phyloP scores from a whole-genome alignment of 1,139 yeast species.

The Saccharomyces hybrid region DNA sequence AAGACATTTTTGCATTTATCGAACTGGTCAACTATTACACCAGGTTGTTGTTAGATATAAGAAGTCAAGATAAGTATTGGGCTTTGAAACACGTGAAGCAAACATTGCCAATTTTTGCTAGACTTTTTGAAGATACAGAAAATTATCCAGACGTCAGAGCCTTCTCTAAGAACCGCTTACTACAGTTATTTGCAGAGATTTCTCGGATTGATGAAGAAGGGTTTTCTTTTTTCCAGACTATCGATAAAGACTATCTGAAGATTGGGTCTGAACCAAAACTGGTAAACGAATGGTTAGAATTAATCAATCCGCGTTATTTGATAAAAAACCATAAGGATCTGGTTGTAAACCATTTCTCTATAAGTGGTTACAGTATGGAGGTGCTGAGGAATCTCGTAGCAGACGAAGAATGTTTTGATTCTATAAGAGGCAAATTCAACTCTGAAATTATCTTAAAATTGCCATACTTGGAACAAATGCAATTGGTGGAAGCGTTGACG shows the following conservation, averaged over 20 bases:
- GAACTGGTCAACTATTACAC: slow-evolving; percentile 28
- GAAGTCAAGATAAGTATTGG: slow-evolving; percentile 16
- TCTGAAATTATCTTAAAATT: slow-evolving; percentile 22
- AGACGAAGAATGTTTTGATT: slow-evolving; percentile 18
- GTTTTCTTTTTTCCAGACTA: slow-evolving; percentile 10
- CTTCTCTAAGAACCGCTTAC: slow-evolving; percentile 11
- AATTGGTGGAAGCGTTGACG: slow-evolving; percentile 27
- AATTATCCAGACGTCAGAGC: slow-evolving; percentile 23
- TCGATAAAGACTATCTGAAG: slow-evolving; percentile 26
- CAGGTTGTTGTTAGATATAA: slow-evolving; percentile 16
- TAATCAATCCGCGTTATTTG: slow-evolving; percentile 31
- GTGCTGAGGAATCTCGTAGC: slow-evolving; percentile 28
- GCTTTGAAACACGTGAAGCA: slow-evolving; percentile 12
- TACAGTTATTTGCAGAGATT: slow-evolving; percentile 26
- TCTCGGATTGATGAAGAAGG: slow-evolving; percentile 24
- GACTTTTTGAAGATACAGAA: slow-evolving; percentile 20
- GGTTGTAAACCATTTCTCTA: slow-evolving; percentile 14
- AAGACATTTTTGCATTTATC: slow-evolving; percentile 30
- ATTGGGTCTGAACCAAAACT: slow-evolving; percentile 17
- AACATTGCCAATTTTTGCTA: slow-evolving; percentile 18
- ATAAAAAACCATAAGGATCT: slow-evolving; percentile 16
- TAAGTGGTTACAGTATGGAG: slow-evolving; percentile 24
- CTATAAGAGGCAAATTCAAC: slow-evolving; percentile 20
- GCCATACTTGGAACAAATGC: slow-evolving; percentile 35
- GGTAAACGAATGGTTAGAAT: slow-evolving; percentile 24